phyloP scores from a whole-genome alignment of 768 basidiomycete species.

The Boletus eberwhitei region DNA sequence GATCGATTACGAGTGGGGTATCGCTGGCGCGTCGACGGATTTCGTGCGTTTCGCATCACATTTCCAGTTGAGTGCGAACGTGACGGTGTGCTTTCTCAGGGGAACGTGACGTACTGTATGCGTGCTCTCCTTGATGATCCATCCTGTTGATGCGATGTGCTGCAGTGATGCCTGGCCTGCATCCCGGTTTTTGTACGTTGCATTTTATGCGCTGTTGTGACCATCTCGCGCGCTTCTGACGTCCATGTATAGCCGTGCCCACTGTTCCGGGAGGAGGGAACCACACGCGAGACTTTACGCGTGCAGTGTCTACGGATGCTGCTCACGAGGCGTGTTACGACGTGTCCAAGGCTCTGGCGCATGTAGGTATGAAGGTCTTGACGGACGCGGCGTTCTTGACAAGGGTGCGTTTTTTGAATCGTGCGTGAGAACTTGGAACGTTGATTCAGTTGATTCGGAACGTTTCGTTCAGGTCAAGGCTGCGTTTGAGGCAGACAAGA shows the following conservation, averaged over 20 bases:
- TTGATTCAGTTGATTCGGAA: background rate
- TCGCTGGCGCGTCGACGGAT: slow-evolving; percentile 73
- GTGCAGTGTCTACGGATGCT: slow-evolving; percentile 52
- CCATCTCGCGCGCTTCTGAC: too few relatives aligned
- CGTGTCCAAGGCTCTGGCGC: slow-evolving; percentile 69
- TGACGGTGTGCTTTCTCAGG: slow-evolving; percentile 10
- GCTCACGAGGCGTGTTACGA: slow-evolving; percentile 65
- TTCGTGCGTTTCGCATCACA: slow-evolving; percentile 52
- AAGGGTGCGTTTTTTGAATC: slow-evolving; percentile 39
- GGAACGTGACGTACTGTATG: slow-evolving; percentile 68
- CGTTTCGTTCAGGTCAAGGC: slow-evolving; percentile 39
- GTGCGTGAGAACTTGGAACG: background rate
- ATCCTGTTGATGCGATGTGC: background rate
- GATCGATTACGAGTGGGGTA: slow-evolving; percentile 62
- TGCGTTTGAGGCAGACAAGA: slow-evolving; percentile 44
- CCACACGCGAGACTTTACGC: slow-evolving; percentile 65
- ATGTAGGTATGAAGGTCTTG: slow-evolving; percentile 62
- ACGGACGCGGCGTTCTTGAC: slow-evolving; percentile 60
- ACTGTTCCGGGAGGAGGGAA: slow-evolving; percentile 69
- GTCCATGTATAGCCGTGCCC: slow-evolving; percentile 55
- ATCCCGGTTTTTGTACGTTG: slow-evolving; percentile 54
- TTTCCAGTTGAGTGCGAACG: background rate
- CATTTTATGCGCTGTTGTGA: background rate
- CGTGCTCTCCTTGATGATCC: background rate
- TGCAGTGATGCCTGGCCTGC: slow-evolving; percentile 59